phyloP scores from a whole-genome alignment of 2,329 filamentous ascomycete species.

The Fusarium pseudonygamai region DNA sequence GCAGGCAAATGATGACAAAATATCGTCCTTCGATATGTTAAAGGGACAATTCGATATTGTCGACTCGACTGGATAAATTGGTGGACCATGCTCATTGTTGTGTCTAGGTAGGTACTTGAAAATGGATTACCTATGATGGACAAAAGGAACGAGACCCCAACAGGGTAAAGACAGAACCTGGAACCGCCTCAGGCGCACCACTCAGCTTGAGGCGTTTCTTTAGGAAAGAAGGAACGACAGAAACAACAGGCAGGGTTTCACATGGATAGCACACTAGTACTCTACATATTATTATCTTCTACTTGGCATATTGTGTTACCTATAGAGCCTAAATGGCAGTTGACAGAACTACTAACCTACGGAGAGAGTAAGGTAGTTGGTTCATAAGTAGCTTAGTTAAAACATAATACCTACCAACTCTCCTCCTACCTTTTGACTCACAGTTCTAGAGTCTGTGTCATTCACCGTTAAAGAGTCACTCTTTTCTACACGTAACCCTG shows the following conservation, averaged over 20 bases:
- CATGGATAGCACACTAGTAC: too few relatives aligned
- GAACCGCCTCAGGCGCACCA: constrained; percentile 41
- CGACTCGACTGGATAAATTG: background rate
- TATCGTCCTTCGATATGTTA: background rate
- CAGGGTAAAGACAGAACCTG: constrained; percentile 10
- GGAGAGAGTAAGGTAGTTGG: background rate
- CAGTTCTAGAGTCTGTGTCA: background rate
- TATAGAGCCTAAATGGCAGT: background rate
- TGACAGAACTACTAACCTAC: background rate
- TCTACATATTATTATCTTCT: background rate
- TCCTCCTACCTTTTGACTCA: background rate
- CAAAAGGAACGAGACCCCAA: constrained; percentile 34
- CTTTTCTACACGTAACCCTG: background rate
- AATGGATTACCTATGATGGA: constrained; percentile 29
- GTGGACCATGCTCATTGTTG: background rate
- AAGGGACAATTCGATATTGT: background rate
- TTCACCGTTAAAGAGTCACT: background rate
- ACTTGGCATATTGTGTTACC: background rate
- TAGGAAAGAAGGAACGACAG: constrained; percentile 3
- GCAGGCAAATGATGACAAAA: background rate
- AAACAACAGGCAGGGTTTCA: background rate
- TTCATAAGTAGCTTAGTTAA: background rate
- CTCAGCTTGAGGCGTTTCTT: constrained; percentile 28
- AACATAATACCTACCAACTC: too few relatives aligned
- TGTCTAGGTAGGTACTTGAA: background rate